Base-by-base conservation (phyloP, 176 grass and related monocot genomes). In the Juncus effusus region DNA sequence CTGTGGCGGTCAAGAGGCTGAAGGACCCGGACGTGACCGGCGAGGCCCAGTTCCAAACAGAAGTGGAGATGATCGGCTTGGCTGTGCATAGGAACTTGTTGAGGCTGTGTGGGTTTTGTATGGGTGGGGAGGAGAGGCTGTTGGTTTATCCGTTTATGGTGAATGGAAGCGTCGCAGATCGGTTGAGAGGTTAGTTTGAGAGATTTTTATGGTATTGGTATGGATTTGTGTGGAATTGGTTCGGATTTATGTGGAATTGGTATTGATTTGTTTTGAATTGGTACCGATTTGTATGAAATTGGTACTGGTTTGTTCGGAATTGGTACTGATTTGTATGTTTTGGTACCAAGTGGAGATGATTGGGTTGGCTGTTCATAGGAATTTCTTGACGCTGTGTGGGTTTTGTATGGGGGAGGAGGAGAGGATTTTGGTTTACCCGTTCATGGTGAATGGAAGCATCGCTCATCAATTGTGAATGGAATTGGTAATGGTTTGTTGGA, bases 271-370 rank as follows among this genome's bases (percentile, higher is more conserved):
- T 8, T 58, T 38, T 15, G 67, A 49, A 9, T 14, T 11, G 11
- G 51, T 71, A 71, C 51, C 13, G 10, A 51, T 41, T 54, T 9
- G 13, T 10, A 35, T 52, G 16, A 6, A 52, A 14, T 67, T 13
- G 36, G 62, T 51, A 67, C 16, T 28, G 36, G 3, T 52, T 69
- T 68, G 10, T 69, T 38, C 36, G n/a, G 64, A 67, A 38, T n/a
- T 16, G 44, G 12, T 62, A 45, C 7, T 28, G 12, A 10, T 12
- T 51, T 51, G 9, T 8, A 2, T 28, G n/a, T n/a, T n/a, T n/a
- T n/a, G n/a, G n/a, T n/a, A n/a, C n/a, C n/a, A 97, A 84, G 88
- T 97, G 52, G 88, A 92, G 63, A 82, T 97, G 80, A 97, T 97
- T 69, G 94, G 94, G 64, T 75, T 97, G 56, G 94, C 94, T 77